phyloP scores from a whole-genome alignment of 495 filamentous ascomycete species.

The Hypoxylon fuscum region DNA sequence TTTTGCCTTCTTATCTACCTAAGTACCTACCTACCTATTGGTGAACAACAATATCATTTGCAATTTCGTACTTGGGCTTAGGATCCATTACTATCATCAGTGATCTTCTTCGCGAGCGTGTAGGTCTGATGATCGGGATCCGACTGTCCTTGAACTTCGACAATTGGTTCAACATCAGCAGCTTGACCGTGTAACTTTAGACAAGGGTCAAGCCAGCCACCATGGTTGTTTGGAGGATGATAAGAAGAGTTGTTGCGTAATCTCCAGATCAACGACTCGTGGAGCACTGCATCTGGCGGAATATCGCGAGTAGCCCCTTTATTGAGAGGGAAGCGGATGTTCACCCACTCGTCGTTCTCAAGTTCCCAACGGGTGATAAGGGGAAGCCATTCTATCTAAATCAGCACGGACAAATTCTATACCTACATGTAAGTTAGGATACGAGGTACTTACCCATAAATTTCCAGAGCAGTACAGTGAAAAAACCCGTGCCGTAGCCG shows the following conservation, averaged over 20 bases:
- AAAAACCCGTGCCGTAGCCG: conserved; percentile 35
- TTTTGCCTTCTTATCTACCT: too few relatives aligned
- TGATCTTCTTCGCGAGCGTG: conserved; percentile 8
- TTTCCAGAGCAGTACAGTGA: conserved; percentile 44
- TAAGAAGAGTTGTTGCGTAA: conserved; percentile 68
- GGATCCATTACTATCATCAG: background rate
- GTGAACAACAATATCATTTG: too few relatives aligned
- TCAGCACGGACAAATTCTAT: conserved; percentile 7
- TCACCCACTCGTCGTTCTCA: conserved; percentile 43
- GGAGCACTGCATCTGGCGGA: conserved; percentile 69
- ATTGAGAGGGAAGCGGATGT: conserved; percentile 61
- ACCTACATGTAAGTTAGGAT: background rate
- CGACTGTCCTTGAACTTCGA: conserved; percentile 1
- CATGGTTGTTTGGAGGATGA: conserved; percentile 67
- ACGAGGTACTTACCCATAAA: conserved; percentile 38
- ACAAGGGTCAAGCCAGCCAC: conserved; percentile 24
- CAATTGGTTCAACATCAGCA: conserved; percentile 8
- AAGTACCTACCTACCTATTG: too few relatives aligned
- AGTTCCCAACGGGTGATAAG: conserved; percentile 49
- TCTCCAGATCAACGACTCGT: conserved; percentile 68
- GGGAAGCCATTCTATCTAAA: conserved; percentile 45
- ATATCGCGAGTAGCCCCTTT: conserved; percentile 73
- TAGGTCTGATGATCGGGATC: conserved; percentile 35
- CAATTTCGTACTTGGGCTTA: too few relatives aligned
- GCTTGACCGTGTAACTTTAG: conserved; percentile 30